These are phyloP conservation scores for Fragilaria crotonensis DNA, from an alignment of 108 stramenopile genomes.

Conservation along the genomic window DNA sequence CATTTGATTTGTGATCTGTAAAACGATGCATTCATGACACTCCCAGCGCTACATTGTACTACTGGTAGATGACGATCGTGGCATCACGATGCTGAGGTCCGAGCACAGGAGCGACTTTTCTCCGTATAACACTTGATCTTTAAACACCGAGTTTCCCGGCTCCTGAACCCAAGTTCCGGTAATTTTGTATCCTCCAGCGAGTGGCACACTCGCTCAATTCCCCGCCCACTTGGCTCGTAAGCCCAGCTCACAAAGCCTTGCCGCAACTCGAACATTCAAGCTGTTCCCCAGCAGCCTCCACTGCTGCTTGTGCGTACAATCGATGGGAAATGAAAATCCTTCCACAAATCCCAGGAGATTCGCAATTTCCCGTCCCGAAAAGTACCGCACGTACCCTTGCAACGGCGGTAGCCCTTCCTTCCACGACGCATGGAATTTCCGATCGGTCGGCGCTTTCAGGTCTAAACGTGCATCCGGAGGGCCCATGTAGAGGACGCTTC, in stretches of 20 bases:
- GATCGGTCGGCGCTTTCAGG: slow-evolving; percentile 41
- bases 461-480: slow-evolving; percentile 14
- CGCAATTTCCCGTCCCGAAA: slow-evolving; percentile 74
- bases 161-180: too few relatives aligned
- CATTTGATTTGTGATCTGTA: too few relatives aligned
- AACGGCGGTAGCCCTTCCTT: slow-evolving; percentile 41
- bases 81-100: too few relatives aligned
- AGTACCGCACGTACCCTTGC: slow-evolving; percentile 52
- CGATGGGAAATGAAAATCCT: slow-evolving; percentile 51
- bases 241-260: slow-evolving; percentile 50
- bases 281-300: slow-evolving; percentile 85
- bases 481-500: slow-evolving; percentile 67
- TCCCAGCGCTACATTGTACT: too few relatives aligned
- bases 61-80: too few relatives aligned
- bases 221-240: too few relatives aligned
- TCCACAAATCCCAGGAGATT: slow-evolving; percentile 72
- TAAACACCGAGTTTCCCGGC: too few relatives aligned
- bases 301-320: slow-evolving; percentile 52
- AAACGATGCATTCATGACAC: too few relatives aligned
- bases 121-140: too few relatives aligned
- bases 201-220: too few relatives aligned
- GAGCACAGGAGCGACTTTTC: too few relatives aligned
- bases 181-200: too few relatives aligned
- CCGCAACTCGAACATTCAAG: slow-evolving; percentile 67
- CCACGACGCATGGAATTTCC: slow-evolving; percentile 51